Base-by-base conservation (phyloP, 2,329 filamentous ascomycete genomes). In the Calonectria henricotiae region DNA sequence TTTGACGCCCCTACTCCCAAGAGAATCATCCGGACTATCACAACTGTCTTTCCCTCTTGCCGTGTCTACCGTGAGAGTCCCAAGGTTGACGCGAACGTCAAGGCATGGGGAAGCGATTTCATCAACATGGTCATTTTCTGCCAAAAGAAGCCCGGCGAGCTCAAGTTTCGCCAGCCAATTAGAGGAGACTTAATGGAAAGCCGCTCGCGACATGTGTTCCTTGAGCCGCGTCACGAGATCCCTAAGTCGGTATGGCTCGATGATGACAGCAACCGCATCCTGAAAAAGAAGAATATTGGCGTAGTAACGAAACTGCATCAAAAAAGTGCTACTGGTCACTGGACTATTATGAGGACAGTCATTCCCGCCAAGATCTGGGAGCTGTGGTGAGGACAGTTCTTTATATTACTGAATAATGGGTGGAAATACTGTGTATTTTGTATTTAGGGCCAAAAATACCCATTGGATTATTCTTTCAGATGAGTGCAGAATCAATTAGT, bases 41-140 rank as follows among this genome's bases (percentile, higher is more conserved):
- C 88, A 72, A 82, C 89, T 32, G 90, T 96, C 68, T 99, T 98
- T 82, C 93, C 94, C n/a, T 90, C 91, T 4, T 99, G 96, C 83
- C 93, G 95, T 70, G 90, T 97, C 76, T 99, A 95, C 88, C 92
- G 96, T 72, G 96, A 99, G 83, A 87, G 89, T 30, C 86, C 90
- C 4, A 83, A 86, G 3, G 84, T 89, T 5, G 82, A 83, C 1
- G 83, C 85, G 27, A 82, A 84, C 8, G 81, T 89, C 25, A 85
- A 86, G 41, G 79, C 84, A 47, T 82, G 85, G 20, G 86, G 85
- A 2, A 83, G 84, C 32, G 94, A 98, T 79, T 98, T 98, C 81
- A 94, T 95, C 80, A 99, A 99, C 85, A 94, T 98, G 89, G 93
- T 98, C 55, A 91, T 98, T 70, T 98, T 98, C 85, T 99, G 96